A percentile compares a stretch with the other conserved stretches of the same genome.
phyloP scores from a whole-genome alignment of 2,329 filamentous ascomycete genomes.

The Colletotrichum agaves region DNA sequence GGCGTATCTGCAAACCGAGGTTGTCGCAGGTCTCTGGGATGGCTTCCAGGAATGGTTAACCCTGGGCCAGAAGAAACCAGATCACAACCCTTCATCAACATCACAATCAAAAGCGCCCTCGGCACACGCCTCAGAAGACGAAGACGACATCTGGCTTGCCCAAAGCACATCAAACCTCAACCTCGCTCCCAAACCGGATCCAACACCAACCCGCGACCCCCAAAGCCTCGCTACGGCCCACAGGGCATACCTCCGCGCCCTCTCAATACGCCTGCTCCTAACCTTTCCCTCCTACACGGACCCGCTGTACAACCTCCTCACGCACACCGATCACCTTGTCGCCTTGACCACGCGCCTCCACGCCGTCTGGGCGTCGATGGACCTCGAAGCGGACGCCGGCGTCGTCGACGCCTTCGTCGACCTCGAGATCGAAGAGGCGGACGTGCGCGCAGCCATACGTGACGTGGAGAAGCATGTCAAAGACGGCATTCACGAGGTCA shows the following conservation, averaged over 20 bases:
- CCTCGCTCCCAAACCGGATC: slow-evolving; percentile 36
- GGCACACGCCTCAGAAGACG: background rate
- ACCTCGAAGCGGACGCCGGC: slow-evolving; percentile 84
- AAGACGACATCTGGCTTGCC: slow-evolving; percentile 56
- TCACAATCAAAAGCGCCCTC: slow-evolving; percentile 9
- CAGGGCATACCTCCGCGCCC: slow-evolving; percentile 75
- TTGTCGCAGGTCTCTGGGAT: slow-evolving; percentile 83
- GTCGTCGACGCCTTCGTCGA: slow-evolving; percentile 81
- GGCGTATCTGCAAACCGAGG: slow-evolving; percentile 88
- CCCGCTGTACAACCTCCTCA: slow-evolving; percentile 72
- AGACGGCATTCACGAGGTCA: slow-evolving; percentile 73
- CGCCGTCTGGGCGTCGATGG: slow-evolving; percentile 78
- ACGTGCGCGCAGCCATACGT: slow-evolving; percentile 72
- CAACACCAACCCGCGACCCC: slow-evolving; percentile 72
- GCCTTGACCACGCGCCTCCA: slow-evolving; percentile 81
- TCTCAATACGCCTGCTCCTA: slow-evolving; percentile 75
- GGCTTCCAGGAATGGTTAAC: slow-evolving; percentile 82
- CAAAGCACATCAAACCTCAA: slow-evolving; percentile 38
- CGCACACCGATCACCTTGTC: slow-evolving; percentile 83
- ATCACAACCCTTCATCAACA: background rate
- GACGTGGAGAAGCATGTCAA: slow-evolving; percentile 74
- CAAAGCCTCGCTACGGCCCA: slow-evolving; percentile 87
- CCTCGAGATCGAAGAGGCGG: slow-evolving; percentile 76
- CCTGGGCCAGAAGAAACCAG: slow-evolving; percentile 48
- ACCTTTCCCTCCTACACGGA: slow-evolving; percentile 72